A percentile compares a stretch with the other conserved stretches of the same genome.
Conservation (phyloP, 345 rosid genomes). For the Camelina neglecta region DNA sequence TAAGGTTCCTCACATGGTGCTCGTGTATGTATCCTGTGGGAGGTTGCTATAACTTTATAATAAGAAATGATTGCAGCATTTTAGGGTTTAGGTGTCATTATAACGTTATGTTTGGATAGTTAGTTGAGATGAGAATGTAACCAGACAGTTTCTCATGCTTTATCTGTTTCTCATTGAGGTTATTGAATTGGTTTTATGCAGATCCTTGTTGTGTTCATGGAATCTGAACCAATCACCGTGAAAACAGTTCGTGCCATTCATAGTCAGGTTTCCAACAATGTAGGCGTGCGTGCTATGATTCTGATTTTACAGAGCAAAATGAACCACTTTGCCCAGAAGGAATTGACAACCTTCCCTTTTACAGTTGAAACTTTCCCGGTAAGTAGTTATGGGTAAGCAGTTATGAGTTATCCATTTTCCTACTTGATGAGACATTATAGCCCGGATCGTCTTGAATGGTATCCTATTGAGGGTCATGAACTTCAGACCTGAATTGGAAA, state of each 20-base stretch:
- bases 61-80: not conserved
- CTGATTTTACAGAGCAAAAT: slow-evolving; percentile 44
- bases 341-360: slow-evolving; percentile 35
- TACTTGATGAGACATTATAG: not conserved
- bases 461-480: not conserved
- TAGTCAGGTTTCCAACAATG: slow-evolving; percentile 23
- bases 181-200: slow-evolving; percentile 29
- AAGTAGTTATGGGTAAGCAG: slow-evolving; percentile 33
- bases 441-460: not conserved
- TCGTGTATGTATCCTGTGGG: slow-evolving; percentile 13
- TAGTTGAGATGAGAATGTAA: slow-evolving; percentile 19
- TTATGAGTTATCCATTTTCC: not conserved
- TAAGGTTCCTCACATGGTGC: slow-evolving; percentile 1
- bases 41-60: not conserved
- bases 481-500: slow-evolving; percentile 13
- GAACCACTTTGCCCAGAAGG: slow-evolving; percentile 43
- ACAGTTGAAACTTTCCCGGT: slow-evolving; percentile 44
- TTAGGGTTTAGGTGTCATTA: not conserved
- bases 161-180: not conserved
- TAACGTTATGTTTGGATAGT: not conserved
- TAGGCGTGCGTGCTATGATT: slow-evolving; percentile 41
- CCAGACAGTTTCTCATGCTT: not conserved
- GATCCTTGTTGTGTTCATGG: slow-evolving; percentile 47
- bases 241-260: slow-evolving; percentile 37
- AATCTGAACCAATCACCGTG: slow-evolving; percentile 39